Conservation (phyloP, 495 filamentous ascomycete genomes). For the Aspergillus sclerotiicarbonarius region DNA sequence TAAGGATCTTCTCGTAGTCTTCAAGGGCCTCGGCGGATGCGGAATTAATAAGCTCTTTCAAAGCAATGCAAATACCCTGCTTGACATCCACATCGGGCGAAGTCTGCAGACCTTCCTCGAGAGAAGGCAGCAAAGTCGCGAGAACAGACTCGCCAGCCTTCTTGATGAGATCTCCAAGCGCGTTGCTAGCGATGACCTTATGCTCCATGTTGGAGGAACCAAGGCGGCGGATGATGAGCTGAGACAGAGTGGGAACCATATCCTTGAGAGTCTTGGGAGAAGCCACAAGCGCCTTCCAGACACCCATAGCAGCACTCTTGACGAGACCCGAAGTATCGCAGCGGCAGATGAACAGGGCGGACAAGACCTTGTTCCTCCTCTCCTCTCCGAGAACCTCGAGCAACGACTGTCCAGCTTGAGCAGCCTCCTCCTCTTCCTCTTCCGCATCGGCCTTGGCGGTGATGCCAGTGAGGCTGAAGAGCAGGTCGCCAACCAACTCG, state of each 20-base stretch:
- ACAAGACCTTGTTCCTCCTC: slow-evolving; percentile 91
- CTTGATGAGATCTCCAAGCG: slow-evolving; percentile 90
- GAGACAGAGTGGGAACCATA: slow-evolving; percentile 87
- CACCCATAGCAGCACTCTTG: slow-evolving; percentile 81
- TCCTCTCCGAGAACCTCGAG: slow-evolving; percentile 93
- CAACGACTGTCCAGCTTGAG: slow-evolving; percentile 84
- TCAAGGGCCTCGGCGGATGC: slow-evolving; percentile 85
- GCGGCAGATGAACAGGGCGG: slow-evolving; percentile 93
- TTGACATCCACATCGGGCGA: slow-evolving; percentile 90
- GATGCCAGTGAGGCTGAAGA: slow-evolving; percentile 98
- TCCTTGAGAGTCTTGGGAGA: slow-evolving; percentile 92
- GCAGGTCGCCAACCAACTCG: slow-evolving; percentile 90
- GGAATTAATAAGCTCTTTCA: slow-evolving; percentile 90
- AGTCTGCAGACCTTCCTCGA: slow-evolving; percentile 87
- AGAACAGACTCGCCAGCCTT: slow-evolving; percentile 95
- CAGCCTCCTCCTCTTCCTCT: slow-evolving; percentile 71
- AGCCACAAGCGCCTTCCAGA: slow-evolving; percentile 96
- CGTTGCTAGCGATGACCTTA: slow-evolving; percentile 96
- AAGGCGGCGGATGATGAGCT: slow-evolving; percentile 89
- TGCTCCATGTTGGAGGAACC: slow-evolving; percentile 97
- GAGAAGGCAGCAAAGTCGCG: slow-evolving; percentile 79
- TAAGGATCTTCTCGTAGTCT: slow-evolving; percentile 91
- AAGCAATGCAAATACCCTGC: slow-evolving; percentile 95
- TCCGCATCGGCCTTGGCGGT: slow-evolving; percentile 79
- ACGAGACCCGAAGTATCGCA: slow-evolving; percentile 95